phyloP scores from a whole-genome alignment of 2,329 filamentous ascomycete species.

The Phialophora expanda region DNA sequence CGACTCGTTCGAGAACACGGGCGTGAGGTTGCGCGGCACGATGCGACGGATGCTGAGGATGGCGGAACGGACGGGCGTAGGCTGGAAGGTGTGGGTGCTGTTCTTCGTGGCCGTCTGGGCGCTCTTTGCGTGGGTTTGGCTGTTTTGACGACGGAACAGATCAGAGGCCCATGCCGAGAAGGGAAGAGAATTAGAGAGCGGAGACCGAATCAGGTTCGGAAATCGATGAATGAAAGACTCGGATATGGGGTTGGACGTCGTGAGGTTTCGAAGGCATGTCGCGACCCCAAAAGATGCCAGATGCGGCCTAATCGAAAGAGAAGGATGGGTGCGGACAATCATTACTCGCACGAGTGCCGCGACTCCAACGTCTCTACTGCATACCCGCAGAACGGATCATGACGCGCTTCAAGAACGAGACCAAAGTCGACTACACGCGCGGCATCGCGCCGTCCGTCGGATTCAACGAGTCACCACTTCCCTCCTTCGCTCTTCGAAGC shows the following conservation, averaged over 20 bases:
- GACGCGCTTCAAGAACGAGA: background rate
- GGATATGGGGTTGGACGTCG: background rate
- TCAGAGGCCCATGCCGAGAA: background rate
- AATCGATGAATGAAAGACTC: background rate
- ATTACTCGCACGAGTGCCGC: background rate
- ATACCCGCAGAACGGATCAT: background rate
- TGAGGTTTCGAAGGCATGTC: background rate
- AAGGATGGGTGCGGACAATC: background rate
- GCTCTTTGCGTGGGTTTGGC: conserved; percentile 91
- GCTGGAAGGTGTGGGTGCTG: conserved; percentile 90
- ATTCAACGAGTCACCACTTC: too few species aligned
- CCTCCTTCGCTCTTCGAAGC: background rate
- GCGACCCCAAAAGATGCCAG: background rate
- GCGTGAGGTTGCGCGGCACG: conserved; percentile 79
- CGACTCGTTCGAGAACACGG: conserved; percentile 85
- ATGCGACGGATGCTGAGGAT: conserved; percentile 98
- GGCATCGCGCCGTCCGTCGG: background rate
- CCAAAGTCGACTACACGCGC: background rate
- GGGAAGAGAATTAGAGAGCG: background rate
- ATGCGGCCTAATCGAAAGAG: background rate
- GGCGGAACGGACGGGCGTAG: conserved; percentile 92
- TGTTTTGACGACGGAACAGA: conserved; percentile 63
- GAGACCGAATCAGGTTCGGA: background rate
- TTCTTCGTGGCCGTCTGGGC: conserved; percentile 85
- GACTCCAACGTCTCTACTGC: background rate